A percentile compares a stretch with the other conserved stretches of the same genome.
These are phyloP conservation scores for Termitomyces sp. DNA, from an alignment of 768 basidiomycete species.

Conservation along the genomic window DNA sequence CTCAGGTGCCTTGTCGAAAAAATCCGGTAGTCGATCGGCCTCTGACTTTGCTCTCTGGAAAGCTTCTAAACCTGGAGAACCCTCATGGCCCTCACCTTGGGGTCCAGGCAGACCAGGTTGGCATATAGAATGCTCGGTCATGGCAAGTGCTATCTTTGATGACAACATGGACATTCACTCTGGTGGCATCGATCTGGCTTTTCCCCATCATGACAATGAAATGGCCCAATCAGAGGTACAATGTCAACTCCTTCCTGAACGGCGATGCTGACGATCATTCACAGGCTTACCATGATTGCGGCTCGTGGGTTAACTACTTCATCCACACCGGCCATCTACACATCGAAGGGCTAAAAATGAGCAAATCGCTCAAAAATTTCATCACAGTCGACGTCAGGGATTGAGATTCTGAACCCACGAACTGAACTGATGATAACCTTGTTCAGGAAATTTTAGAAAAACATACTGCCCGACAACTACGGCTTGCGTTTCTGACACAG, in stretches of 20 bases:
- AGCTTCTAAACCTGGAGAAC: conserved; percentile 93
- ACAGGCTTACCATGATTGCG: conserved; percentile 90
- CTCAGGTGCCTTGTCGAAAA: conserved; percentile 36
- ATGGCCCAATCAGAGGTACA: conserved; percentile 92
- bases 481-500: conserved; percentile 88
- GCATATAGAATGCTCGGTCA: conserved; percentile 99
- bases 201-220: conserved; percentile 99
- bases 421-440: background rate
- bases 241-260: background rate
- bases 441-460: conserved; percentile 78
- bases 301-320: conserved; percentile 98
- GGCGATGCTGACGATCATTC: background rate
- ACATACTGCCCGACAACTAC: conserved; percentile 83
- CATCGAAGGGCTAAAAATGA: conserved; percentile 99
- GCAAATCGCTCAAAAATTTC: conserved; percentile 98
- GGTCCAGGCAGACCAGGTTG: conserved; percentile 94
- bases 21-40: conserved; percentile 67
- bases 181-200: conserved; percentile 95
- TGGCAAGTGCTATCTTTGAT: conserved; percentile 91
- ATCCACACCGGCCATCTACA: conserved; percentile 97
- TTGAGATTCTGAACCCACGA: conserved; percentile 3
- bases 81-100: conserved; percentile 96
- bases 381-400: conserved; percentile 86
- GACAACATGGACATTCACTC: conserved; percentile 96
- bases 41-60: conserved; percentile 99